Evolutionary conservation across 306 rosid genomes (phyloP).

Genomic region (Medicago arabica): DNA sequence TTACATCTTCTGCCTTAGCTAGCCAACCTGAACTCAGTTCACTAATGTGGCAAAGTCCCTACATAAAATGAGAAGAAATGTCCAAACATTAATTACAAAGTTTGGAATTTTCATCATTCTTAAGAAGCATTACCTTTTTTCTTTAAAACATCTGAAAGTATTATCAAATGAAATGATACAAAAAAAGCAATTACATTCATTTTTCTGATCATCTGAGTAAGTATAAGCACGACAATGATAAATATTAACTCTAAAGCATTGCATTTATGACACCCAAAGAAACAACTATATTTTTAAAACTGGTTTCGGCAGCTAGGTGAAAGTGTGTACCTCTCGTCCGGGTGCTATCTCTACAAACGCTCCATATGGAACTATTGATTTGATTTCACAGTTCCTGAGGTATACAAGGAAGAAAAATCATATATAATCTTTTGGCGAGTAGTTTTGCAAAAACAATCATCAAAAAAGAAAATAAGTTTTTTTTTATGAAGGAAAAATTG

Average conservation of each 20-base stretch:
- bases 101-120: slow-evolving; percentile 24
- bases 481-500: not conserved
- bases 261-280: slow-evolving; percentile 2
- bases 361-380: slow-evolving; percentile 80
- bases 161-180: slow-evolving; percentile 27
- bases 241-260: slow-evolving; percentile 25
- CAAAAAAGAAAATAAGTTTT: not conserved
- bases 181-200: slow-evolving; percentile 9
- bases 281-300: slow-evolving; percentile 19
- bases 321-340: slow-evolving; percentile 83
- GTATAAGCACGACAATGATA: slow-evolving; percentile 4
- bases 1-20: slow-evolving; percentile 95
- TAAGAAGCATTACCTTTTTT: slow-evolving; percentile 26
- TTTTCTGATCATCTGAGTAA: slow-evolving; percentile 30
- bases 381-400: slow-evolving; percentile 88
- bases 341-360: slow-evolving; percentile 96
- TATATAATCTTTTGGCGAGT: slow-evolving; percentile 2
- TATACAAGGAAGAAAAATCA: slow-evolving; percentile 25
- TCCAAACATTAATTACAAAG: slow-evolving; percentile 28
- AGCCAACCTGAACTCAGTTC: slow-evolving; percentile 91
- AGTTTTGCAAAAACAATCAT: slow-evolving; percentile 8
- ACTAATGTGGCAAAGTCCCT: slow-evolving; percentile 99
- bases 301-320: slow-evolving; percentile 39
- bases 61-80: slow-evolving; percentile 45
- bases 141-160: not conserved